phyloP scores from a whole-genome alignment of 768 basidiomycete genomes.

The Mycena amicta region DNA sequence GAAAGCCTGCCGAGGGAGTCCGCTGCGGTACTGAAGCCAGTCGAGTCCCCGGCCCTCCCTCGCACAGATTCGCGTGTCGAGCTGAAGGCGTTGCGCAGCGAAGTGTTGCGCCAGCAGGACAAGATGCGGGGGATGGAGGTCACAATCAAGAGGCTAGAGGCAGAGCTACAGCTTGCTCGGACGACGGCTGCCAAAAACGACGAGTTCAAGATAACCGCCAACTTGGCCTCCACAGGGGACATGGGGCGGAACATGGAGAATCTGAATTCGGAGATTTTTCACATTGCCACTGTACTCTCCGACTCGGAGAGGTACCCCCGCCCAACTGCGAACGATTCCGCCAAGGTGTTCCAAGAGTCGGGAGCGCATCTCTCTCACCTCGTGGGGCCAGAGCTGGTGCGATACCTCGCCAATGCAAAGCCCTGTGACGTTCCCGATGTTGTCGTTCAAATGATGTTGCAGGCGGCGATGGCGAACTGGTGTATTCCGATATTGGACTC shows the following conservation, averaged over 20 bases:
- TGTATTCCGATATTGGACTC: not conserved
- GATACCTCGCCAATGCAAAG: not conserved
- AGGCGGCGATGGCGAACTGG: not conserved
- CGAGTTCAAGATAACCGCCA: conserved; percentile 22
- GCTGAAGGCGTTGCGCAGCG: not conserved
- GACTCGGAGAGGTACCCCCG: conserved; percentile 20
- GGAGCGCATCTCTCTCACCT: not conserved
- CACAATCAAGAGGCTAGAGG: not conserved
- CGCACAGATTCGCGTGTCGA: too few species aligned
- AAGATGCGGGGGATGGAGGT: not conserved
- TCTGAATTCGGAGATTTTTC: conserved; percentile 39
- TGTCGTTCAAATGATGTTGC: not conserved
- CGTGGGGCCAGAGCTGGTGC: not conserved
- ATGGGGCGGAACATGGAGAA: conserved; percentile 34
- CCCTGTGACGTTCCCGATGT: not conserved
- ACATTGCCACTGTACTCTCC: conserved; percentile 38
- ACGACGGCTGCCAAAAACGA: not conserved
- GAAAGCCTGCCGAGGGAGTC: not conserved
- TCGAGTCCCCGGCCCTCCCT: not conserved
- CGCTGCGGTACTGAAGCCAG: not conserved
- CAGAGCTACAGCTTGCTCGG: not conserved
- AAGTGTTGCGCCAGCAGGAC: not conserved
- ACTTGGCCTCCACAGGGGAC: conserved; percentile 33
- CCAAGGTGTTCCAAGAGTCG: not conserved
- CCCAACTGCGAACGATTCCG: not conserved